Evolutionary conservation across 352 stramenopile species (phyloP), one percentile per base, ranked within the genome.

Genomic region (Phytophthora fragariae): DNA sequence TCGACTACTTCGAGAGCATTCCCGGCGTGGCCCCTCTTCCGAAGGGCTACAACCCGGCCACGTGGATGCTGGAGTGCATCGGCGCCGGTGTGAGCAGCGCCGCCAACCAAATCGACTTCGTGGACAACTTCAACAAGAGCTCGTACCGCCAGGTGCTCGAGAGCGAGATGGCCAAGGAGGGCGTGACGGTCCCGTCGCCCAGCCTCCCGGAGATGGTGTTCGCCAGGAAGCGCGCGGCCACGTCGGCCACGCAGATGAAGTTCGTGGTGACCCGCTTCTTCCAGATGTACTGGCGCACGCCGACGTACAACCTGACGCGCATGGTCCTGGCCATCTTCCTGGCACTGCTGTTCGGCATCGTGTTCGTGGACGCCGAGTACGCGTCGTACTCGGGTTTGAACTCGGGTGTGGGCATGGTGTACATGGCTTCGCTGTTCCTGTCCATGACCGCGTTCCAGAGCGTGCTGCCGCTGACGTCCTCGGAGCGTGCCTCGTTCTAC

Each of bases 251-350:
- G 44, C 70, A 77, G 55, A 73, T 73, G 57, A 73, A 69, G 29
- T 81, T 77, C 46, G 52, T 81, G 65, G 57, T 81, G 50, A 68
- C 46, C 10, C 74, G 74, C 8, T 81, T 78, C 37, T 75, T 73
- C 65, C 54, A 68, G 27, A 74, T 84, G 67, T 84, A 84, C 65
- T 84, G 78, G 78, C 75, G 78, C 39, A 83, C 75, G 1, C 88
- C 90, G 29, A 80, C 73, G 41, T 97, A 97, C 75, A 96, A 90
- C 65, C 55, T 92, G 3, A 82, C 84, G 47, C 78, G 91, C 15
- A 71, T 93, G 15, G 62, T 88, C 24, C 65, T 96, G n/a, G 90
- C 73, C 57, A 47, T 77, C 12, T 63, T 91, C 17, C 84, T 96
- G 57, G 87, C 84, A 2, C 57, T 96, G 29, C 70, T 97, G 21